Conservation (phyloP, 2,329 filamentous ascomycete species). For the Zalaria sp. region DNA sequence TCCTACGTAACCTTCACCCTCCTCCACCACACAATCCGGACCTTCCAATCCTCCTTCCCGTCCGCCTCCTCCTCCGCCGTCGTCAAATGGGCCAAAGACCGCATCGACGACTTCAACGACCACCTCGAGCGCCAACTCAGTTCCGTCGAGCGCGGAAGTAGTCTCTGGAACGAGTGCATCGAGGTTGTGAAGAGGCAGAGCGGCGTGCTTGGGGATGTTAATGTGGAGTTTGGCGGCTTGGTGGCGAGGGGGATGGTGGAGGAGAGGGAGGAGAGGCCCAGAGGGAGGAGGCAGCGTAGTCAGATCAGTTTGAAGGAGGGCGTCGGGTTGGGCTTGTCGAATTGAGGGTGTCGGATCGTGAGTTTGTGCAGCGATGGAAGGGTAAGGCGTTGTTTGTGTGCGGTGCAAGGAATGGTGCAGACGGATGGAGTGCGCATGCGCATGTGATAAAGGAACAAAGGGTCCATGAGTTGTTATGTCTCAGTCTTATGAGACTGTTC, state of each 20-base stretch:
- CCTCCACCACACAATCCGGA: constrained; percentile 73
- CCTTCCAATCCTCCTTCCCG: constrained; percentile 45
- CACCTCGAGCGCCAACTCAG: constrained; percentile 74
- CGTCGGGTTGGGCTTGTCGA: too few relatives aligned
- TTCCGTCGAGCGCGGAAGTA: constrained; percentile 62
- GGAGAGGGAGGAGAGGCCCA: not conserved
- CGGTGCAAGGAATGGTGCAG: too few relatives aligned
- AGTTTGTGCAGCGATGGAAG: too few relatives aligned
- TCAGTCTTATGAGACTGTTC: too few relatives aligned
- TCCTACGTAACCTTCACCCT: constrained; percentile 93
- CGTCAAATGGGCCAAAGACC: constrained; percentile 96
- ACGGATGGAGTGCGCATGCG: too few relatives aligned
- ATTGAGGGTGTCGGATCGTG: too few relatives aligned
- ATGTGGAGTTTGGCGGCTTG: constrained; percentile 75
- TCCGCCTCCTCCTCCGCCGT: constrained; percentile 78
- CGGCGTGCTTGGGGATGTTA: constrained; percentile 66
- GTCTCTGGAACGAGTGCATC: constrained; percentile 72
- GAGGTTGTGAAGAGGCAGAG: constrained; percentile 70
- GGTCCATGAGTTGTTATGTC: too few relatives aligned
- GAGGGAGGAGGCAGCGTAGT: not conserved
- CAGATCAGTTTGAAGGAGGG: not conserved
- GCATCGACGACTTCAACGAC: constrained; percentile 80
- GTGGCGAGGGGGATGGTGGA: constrained; percentile 44
- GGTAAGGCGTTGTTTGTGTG: too few relatives aligned
- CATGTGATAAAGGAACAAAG: too few relatives aligned